Evolutionary conservation across 805 yeast genomes (phyloP).

Genomic region (Teunomyces lycoperdinae): DNA sequence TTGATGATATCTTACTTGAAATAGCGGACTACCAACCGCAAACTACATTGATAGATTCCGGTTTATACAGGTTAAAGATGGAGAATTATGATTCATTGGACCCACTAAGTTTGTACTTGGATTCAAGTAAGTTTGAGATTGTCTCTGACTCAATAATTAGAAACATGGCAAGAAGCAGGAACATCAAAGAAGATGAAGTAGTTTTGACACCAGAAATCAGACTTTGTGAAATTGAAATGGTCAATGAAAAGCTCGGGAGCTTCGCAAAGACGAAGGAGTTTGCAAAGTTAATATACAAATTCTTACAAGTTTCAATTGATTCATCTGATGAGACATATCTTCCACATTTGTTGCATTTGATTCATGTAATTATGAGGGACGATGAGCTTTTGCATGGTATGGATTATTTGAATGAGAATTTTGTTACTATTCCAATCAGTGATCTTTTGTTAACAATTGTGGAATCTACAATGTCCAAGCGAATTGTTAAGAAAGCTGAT

Average conservation of each 20-base stretch:
- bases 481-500: constrained; percentile 54
- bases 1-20: constrained; percentile 55
- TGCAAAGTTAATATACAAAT: constrained; percentile 55
- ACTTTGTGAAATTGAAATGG: constrained; percentile 28
- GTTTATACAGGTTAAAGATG: constrained; percentile 66
- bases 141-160: constrained; percentile 47
- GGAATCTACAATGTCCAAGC: constrained; percentile 48
- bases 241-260: constrained; percentile 41
- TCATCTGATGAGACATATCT: constrained; percentile 52
- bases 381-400: constrained; percentile 42
- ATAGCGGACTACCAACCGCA: constrained; percentile 67
- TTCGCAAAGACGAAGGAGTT: constrained; percentile 52
- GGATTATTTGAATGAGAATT: constrained; percentile 40
- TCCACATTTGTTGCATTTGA: constrained; percentile 60
- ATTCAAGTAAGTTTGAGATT: constrained; percentile 49
- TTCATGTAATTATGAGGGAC: constrained; percentile 63
- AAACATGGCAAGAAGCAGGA: constrained; percentile 37
- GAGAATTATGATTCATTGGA: constrained; percentile 56
- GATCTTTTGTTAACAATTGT: constrained; percentile 52
- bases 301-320: constrained; percentile 53
- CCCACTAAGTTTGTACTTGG: constrained; percentile 51
- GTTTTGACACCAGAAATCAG: constrained; percentile 48
- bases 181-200: constrained; percentile 38
- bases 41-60: constrained; percentile 52
- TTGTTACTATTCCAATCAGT: constrained; percentile 54